These are phyloP conservation scores for Pleurotus cornucopiae DNA, from an alignment of 768 basidiomycete genomes.

Conservation along the genomic window DNA sequence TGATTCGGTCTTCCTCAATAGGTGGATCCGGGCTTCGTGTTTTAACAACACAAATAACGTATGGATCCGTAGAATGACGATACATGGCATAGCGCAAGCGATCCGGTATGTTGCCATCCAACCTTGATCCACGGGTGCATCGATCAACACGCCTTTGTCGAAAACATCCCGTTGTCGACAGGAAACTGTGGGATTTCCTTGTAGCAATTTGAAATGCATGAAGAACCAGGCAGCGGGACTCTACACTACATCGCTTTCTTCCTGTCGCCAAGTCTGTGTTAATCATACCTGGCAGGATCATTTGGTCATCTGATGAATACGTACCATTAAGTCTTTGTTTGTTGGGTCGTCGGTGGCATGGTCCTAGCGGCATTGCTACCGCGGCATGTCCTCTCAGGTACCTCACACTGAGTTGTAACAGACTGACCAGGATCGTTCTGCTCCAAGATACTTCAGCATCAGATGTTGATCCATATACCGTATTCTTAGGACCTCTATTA, in stretches of 20 bases:
- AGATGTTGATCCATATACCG: constrained; percentile 26
- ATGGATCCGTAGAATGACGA: constrained; percentile 9
- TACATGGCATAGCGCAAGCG: constrained; percentile 15
- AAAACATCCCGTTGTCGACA: no score
- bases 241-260: constrained; percentile 26
- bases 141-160: no score
- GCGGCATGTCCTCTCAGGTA: constrained; percentile 1
- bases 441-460: constrained; percentile 20
- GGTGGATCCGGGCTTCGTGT: constrained; percentile 8
- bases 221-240: constrained; percentile 25
- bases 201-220: constrained; percentile 24
- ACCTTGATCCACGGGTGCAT: constrained; percentile 9
- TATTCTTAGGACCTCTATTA: constrained; percentile 28
- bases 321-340: constrained; percentile 18
- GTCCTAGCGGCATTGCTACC: constrained; percentile 25
- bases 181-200: constrained; percentile 26
- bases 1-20: constrained; percentile 12
- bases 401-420: no score
- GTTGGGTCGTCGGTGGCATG: constrained; percentile 28
- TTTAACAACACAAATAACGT: neutral
- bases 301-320: neutral
- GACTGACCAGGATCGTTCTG: neutral
- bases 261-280: constrained; percentile 23
- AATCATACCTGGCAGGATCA: constrained; percentile 2
- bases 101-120: constrained; percentile 13